phyloP scores from a whole-genome alignment of 345 rosid genomes.

The Toxicodendron radicans region DNA sequence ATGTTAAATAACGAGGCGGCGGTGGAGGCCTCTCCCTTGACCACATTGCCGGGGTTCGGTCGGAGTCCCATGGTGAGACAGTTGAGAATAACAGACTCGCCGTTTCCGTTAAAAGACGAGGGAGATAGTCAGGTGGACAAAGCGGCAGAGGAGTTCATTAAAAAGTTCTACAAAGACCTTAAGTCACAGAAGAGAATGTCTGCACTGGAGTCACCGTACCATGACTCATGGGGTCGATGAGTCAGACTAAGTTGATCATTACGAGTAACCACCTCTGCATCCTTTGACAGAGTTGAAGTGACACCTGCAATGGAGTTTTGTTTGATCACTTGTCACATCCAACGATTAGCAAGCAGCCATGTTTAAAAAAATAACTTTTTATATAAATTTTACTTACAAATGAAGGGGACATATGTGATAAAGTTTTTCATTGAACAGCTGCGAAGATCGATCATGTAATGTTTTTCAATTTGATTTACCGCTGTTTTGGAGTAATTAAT shows the following conservation, averaged over 20 bases:
- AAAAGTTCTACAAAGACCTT: slow-evolving; percentile 66
- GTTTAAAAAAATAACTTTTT: neutral
- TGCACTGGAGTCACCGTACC: slow-evolving; percentile 50
- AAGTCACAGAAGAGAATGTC: slow-evolving; percentile 52
- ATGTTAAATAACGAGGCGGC: slow-evolving; percentile 49
- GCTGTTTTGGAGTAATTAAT: neutral
- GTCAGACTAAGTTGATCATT: too few species aligned
- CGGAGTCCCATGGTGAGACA: slow-evolving; percentile 63
- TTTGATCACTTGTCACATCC: neutral
- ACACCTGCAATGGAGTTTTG: slow-evolving; percentile 8
- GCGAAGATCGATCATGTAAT: neutral
- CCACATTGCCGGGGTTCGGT: slow-evolving; percentile 54
- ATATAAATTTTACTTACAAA: too few species aligned
- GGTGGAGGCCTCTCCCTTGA: slow-evolving; percentile 40
- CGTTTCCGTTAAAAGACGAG: slow-evolving; percentile 62
- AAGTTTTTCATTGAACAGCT: neutral
- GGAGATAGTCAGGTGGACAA: slow-evolving; percentile 62
- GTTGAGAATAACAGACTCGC: slow-evolving; percentile 76
- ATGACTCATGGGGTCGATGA: slow-evolving; percentile 49
- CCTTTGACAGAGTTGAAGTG: neutral
- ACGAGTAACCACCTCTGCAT: neutral
- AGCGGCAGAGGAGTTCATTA: slow-evolving; percentile 91
- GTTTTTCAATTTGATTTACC: neutral
- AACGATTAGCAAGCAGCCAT: neutral
- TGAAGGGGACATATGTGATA: too few species aligned